Percentiles rank a stretch among this genome's conserved stretches.
Conservation (phyloP, 108 stramenopile species). For the Conticribra weissflogii region DNA sequence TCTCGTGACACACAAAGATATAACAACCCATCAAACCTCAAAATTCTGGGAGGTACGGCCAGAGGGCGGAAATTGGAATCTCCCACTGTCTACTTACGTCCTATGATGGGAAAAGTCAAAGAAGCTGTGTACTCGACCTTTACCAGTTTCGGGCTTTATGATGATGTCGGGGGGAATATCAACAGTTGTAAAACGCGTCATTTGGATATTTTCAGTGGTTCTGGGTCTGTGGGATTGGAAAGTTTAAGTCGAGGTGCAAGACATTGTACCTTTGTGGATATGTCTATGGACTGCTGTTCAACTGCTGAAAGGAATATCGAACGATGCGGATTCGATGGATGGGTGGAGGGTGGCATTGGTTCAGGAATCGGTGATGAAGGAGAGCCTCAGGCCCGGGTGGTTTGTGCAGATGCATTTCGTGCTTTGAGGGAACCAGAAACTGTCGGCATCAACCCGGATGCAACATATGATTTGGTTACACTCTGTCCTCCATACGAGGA, state of each 20-base stretch:
- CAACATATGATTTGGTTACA: conserved; percentile 83
- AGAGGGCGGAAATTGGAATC: conserved; percentile 84
- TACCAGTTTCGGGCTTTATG: conserved; percentile 87
- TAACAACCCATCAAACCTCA: conserved; percentile 80
- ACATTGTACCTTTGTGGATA: conserved; percentile 89
- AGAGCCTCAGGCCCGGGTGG: conserved; percentile 57
- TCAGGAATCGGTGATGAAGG: conserved; percentile 43
- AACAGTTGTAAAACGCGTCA: conserved; percentile 48
- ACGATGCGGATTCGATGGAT: conserved; percentile 71
- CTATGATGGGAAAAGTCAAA: conserved; percentile 98
- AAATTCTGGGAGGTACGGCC: conserved; percentile 80
- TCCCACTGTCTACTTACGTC: conserved; percentile 93
- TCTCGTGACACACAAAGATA: conserved; percentile 61
- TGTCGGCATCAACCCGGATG: conserved; percentile 69
- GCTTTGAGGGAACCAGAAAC: conserved; percentile 85
- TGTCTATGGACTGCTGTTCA: conserved; percentile 73
- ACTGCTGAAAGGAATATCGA: conserved; percentile 75
- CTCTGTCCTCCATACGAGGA: conserved; percentile 97
- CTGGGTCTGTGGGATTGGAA: conserved; percentile 94
- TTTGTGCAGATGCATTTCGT: conserved; percentile 84
- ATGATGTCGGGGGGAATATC: conserved; percentile 36
- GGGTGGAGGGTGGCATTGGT: conserved; percentile 33
- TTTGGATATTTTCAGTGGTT: conserved; percentile 94
- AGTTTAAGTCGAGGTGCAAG: conserved; percentile 87
- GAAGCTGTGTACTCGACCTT: conserved; percentile 95